These are phyloP conservation scores for Xerocomellus chrysenteron DNA, from an alignment of 768 basidiomycete species.

Conservation along the genomic window DNA sequence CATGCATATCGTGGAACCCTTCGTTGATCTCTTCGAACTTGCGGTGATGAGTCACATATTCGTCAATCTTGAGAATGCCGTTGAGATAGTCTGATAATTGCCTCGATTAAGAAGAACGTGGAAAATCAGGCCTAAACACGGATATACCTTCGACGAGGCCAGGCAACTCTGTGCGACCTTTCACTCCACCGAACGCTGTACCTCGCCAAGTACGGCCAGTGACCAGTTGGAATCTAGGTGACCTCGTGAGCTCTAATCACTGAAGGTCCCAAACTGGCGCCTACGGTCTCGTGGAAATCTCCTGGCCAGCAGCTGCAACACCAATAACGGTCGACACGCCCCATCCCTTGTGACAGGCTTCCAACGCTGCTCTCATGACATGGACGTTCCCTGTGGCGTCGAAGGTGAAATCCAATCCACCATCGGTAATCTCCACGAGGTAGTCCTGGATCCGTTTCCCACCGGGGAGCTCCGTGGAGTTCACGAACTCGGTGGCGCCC, in stretches of 20 bases:
- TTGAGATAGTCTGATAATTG: conserved; percentile 65
- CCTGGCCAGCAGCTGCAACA: conserved; percentile 95
- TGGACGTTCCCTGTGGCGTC: conserved; percentile 95
- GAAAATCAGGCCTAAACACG: not conserved
- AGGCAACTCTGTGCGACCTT: conserved; percentile 96
- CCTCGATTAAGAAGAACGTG: not conserved
- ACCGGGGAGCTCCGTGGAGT: conserved; percentile 69
- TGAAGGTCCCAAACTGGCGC: conserved; percentile 25
- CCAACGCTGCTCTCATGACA: conserved; percentile 93
- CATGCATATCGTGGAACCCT: conserved; percentile 96
- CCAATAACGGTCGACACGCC: conserved; percentile 95
- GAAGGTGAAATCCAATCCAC: conserved; percentile 95
- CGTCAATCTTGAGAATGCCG: conserved; percentile 86
- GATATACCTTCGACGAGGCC: conserved; percentile 82
- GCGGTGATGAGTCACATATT: conserved; percentile 91
- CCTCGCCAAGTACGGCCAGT: conserved; percentile 96
- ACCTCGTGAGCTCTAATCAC: conserved; percentile 4
- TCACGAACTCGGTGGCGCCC: conserved; percentile 93
- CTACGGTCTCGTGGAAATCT: conserved; percentile 86
- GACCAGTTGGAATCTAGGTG: conserved; percentile 56
- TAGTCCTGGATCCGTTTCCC: conserved; percentile 88
- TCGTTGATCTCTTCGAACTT: conserved; percentile 74
- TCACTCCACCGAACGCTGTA: conserved; percentile 94
- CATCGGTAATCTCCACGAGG: conserved; percentile 91
- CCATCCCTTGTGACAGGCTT: conserved; percentile 99